phyloP scores from a whole-genome alignment of 345 rosid species.

The Litchi chinensis region DNA sequence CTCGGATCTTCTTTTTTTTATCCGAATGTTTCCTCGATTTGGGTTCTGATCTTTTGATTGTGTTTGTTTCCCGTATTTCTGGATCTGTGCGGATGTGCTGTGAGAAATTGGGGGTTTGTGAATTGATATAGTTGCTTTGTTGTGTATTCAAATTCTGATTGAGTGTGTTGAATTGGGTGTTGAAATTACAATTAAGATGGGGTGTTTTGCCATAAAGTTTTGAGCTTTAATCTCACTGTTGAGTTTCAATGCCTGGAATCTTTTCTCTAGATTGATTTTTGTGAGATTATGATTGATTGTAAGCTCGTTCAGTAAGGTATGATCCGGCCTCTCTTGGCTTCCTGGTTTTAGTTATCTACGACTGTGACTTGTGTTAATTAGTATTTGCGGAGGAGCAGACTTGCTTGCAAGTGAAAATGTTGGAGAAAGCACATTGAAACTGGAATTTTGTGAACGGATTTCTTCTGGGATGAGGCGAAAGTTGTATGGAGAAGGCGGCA shows the following conservation, averaged over 20 bases:
- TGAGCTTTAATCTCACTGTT: neutral
- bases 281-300: neutral
- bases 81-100: neutral
- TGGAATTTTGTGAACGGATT: neutral
- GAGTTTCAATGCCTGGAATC: neutral
- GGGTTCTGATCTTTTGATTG: neutral
- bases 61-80: neutral
- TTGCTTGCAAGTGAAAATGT: neutral
- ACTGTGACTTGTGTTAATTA: neutral
- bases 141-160: neutral
- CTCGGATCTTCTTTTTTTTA: neutral
- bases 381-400: neutral
- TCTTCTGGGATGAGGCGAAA: neutral
- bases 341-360: neutral
- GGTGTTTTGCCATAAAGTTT: too few relatives aligned
- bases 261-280: neutral
- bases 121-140: neutral
- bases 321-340: neutral
- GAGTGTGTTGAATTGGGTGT: neutral
- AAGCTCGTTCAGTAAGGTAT: neutral
- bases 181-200: neutral
- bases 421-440: neutral
- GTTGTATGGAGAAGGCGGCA: neutral
- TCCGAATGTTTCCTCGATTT: neutral
- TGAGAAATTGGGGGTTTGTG: neutral